phyloP scores from a whole-genome alignment of 2,329 filamentous ascomycete genomes.

The Helicocarpus griseus region DNA sequence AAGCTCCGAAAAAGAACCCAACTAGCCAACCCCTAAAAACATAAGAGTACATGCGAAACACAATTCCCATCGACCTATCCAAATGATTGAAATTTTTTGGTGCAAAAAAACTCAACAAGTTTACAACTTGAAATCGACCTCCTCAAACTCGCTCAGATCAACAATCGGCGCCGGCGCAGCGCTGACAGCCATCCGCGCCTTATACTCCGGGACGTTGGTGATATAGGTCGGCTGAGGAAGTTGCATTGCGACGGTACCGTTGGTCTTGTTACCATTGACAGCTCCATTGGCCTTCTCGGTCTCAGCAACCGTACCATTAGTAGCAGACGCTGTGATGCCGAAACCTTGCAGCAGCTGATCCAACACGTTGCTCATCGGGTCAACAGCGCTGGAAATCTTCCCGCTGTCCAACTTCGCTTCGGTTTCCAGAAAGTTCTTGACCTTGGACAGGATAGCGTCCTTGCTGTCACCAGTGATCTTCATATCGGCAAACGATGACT shows the following conservation, averaged over 20 bases:
- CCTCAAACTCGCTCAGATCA: conserved; percentile 76
- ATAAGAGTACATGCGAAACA: no score
- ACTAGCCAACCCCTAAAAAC: no score
- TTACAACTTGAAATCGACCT: conserved; percentile 72
- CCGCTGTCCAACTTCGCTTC: conserved; percentile 41
- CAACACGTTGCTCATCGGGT: conserved; percentile 32
- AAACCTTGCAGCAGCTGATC: conserved; percentile 37
- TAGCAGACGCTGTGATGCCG: conserved; percentile 32
- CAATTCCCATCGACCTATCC: no score
- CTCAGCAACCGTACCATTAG: conserved; percentile 9
- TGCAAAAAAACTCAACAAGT: no score
- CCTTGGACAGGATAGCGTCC: conserved; percentile 40
- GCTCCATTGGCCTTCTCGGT: conserved; percentile 24
- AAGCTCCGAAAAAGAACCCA: no score
- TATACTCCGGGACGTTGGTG: conserved; percentile 70
- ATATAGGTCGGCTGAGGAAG: conserved; percentile 49
- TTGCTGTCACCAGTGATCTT: conserved; percentile 39
- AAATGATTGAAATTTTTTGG: no score
- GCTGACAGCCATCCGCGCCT: conserved; percentile 63
- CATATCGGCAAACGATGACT: conserved; percentile 35
- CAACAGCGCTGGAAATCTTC: conserved; percentile 39
- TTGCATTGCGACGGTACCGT: conserved; percentile 21
- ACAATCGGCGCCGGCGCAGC: conserved; percentile 62
- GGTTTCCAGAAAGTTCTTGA: conserved; percentile 43
- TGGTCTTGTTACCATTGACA: conserved; percentile 21